Evolutionary conservation across 208 protist species (phyloP).

Genomic region (Phytomonas serpens): DNA sequence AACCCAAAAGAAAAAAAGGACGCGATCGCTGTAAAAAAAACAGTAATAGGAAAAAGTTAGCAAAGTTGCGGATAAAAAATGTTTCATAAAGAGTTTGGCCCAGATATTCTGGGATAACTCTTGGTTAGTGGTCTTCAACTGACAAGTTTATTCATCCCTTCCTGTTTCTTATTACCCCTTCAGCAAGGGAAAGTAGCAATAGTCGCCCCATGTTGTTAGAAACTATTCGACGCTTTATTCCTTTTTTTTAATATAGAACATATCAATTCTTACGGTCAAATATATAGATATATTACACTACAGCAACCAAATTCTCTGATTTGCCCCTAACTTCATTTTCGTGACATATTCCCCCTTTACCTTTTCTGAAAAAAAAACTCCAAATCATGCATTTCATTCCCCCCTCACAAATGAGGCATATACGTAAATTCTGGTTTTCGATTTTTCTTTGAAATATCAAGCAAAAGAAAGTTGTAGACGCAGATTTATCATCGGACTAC

Average conservation of each 20-base stretch:
- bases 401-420: not conserved
- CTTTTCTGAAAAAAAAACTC: constrained; percentile 9
- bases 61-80: constrained; percentile 9
- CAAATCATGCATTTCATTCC: not conserved
- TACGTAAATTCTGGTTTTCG: not conserved
- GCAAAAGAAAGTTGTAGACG: constrained; percentile 12
- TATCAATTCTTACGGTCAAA: not conserved
- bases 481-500: not conserved
- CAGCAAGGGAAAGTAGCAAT: not conserved
- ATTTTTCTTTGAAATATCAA: constrained; percentile 9
- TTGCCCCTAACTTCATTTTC: not conserved
- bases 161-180: not conserved
- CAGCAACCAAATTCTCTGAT: not conserved
- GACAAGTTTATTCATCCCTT: not conserved
- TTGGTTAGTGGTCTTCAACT: not conserved
- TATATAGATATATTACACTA: not conserved
- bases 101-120: not conserved
- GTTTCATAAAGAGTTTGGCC: not conserved
- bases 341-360: not conserved
- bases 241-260: not conserved
- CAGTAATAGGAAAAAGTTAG: constrained; percentile 4
- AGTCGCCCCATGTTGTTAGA: not conserved
- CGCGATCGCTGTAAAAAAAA: not conserved
- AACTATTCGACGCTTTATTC: not conserved
- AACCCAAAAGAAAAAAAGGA: constrained; percentile 14